These are phyloP conservation scores for Stachybotrys echinatus DNA, from an alignment of 2,329 filamentous ascomycete genomes.

Conservation along the genomic window DNA sequence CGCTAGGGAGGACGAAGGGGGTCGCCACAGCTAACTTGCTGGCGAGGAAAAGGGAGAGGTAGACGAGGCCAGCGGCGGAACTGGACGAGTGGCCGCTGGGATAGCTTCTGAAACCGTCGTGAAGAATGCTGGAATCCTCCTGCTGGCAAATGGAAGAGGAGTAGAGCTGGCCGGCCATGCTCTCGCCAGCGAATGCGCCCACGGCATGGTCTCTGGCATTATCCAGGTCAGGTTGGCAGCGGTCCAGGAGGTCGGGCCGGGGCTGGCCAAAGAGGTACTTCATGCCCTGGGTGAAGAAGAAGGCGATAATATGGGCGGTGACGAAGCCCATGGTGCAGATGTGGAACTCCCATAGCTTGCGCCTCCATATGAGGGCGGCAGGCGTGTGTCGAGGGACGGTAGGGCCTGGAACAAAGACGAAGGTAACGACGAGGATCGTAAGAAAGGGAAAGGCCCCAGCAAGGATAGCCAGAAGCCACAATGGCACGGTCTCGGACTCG, in stretches of 20 bases:
- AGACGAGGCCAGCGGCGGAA: constrained; percentile 74
- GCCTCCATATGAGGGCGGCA: constrained; percentile 62
- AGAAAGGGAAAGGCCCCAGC: constrained; percentile 59
- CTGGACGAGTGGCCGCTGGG: constrained; percentile 52
- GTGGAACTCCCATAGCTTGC: constrained; percentile 89
- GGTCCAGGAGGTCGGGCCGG: constrained; percentile 75
- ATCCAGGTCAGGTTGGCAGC: constrained; percentile 70
- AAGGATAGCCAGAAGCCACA: constrained; percentile 59
- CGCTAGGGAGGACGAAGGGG: constrained; percentile 56
- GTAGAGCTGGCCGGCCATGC: constrained; percentile 62
- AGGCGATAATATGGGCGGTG: constrained; percentile 66
- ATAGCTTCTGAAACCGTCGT: constrained; percentile 83
- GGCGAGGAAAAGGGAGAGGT: constrained; percentile 81
- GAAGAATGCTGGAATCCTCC: constrained; percentile 50
- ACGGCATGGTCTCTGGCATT: constrained; percentile 57
- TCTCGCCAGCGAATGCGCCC: constrained; percentile 51
- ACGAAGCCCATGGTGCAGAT: constrained; percentile 78
- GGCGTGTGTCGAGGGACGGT: constrained; percentile 60
- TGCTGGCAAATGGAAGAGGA: constrained; percentile 71
- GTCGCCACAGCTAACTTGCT: constrained; percentile 74
- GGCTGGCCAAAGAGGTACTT: constrained; percentile 70
- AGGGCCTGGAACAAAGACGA: constrained; percentile 68
- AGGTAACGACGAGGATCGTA: constrained; percentile 60
- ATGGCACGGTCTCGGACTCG: constrained; percentile 66
- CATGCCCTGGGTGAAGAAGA: constrained; percentile 78